phyloP scores from a whole-genome alignment of 139 green algal genomes.

The Picochlorum costavermella region DNA sequence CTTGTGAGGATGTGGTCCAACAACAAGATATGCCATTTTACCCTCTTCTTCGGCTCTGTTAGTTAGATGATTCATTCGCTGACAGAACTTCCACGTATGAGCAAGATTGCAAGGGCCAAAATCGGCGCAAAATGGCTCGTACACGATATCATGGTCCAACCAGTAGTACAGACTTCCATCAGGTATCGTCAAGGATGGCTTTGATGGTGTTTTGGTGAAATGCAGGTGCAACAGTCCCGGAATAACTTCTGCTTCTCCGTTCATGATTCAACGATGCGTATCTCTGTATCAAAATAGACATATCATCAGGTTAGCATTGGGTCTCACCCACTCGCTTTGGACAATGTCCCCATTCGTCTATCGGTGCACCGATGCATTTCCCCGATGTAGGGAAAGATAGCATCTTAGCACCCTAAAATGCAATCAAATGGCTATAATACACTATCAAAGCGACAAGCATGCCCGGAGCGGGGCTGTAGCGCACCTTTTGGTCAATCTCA shows the following conservation, averaged over 20 bases:
- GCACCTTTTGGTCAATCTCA: too few species aligned
- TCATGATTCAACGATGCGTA: not conserved
- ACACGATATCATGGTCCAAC: slow-evolving; percentile 45
- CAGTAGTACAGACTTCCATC: slow-evolving; percentile 23
- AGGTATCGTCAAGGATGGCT: not conserved
- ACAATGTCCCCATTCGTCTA: not conserved
- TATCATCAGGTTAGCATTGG: too few species aligned
- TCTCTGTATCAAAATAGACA: too few species aligned
- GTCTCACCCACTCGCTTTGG: too few species aligned
- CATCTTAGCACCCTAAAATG: not conserved
- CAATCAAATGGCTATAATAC: too few species aligned
- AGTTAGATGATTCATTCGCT: slow-evolving; percentile 50
- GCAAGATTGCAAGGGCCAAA: slow-evolving; percentile 89
- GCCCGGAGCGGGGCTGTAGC: too few species aligned
- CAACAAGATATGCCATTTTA: slow-evolving; percentile 47
- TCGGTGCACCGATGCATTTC: not conserved
- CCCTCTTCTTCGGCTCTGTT: slow-evolving; percentile 31
- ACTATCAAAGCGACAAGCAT: too few species aligned
- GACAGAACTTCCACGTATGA: slow-evolving; percentile 65
- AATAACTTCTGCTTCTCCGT: slow-evolving; percentile 46
- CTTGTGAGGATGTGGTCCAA: slow-evolving; percentile 47
- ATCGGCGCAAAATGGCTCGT: slow-evolving; percentile 87
- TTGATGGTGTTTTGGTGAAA: slow-evolving; percentile 6
- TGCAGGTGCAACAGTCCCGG: slow-evolving; percentile 49
- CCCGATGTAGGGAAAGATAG: not conserved